Percentiles rank a stretch among this genome's conserved stretches.
Conservation (phyloP, 164 flowering plant species). For the Vitis rupestris region DNA sequence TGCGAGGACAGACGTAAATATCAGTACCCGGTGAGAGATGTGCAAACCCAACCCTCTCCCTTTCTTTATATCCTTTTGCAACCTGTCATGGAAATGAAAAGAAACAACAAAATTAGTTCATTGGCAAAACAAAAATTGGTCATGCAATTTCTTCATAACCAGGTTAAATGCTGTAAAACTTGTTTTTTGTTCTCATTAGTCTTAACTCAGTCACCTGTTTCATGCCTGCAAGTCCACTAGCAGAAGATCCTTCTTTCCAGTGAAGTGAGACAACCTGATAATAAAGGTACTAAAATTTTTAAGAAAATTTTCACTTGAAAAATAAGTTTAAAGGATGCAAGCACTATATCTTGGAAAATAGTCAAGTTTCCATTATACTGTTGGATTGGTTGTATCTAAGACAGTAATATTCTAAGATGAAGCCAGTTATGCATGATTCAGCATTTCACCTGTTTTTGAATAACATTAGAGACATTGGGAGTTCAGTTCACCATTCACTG, state of each 20-base stretch:
- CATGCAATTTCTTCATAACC: background rate
- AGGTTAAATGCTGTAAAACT: background rate
- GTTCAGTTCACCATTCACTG: too few species aligned
- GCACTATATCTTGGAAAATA: background rate
- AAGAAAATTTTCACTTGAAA: background rate
- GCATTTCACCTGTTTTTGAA: too few species aligned
- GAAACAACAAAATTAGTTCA: background rate
- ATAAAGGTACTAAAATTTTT: background rate
- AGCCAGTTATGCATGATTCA: too few species aligned
- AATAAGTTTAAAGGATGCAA: background rate
- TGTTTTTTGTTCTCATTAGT: background rate
- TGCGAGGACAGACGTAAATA: conserved; percentile 59
- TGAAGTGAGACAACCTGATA: conserved; percentile 58
- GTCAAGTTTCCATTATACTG: too few species aligned
- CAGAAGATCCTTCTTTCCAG: conserved; percentile 54
- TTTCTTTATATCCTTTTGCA: conserved; percentile 38
- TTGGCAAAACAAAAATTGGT: background rate
- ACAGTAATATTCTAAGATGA: too few species aligned
- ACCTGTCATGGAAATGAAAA: conserved; percentile 30
- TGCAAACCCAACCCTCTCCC: conserved; percentile 51
- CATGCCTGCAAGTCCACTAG: conserved; percentile 45
- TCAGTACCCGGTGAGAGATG: conserved; percentile 39
- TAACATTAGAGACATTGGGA: too few species aligned
- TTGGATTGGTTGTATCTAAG: too few species aligned
- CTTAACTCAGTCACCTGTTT: conserved; percentile 39